Evolutionary conservation across 2,329 filamentous ascomycete genomes (phyloP).

Genomic region (Aspergillus viridinutans): DNA sequence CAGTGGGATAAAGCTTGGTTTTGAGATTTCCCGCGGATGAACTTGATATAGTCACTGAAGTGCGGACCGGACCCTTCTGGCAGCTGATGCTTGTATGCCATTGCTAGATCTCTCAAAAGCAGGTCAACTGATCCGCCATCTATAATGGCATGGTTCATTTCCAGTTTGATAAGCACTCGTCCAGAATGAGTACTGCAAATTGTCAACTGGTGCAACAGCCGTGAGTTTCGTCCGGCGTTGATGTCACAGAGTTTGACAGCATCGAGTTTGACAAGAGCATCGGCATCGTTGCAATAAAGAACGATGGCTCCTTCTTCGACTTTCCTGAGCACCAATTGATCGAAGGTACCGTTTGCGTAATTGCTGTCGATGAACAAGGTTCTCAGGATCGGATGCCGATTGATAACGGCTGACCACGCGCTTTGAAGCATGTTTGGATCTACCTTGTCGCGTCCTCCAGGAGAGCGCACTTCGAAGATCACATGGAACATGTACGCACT

Average conservation of each 20-base stretch:
- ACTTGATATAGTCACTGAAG: slow-evolving; percentile 38
- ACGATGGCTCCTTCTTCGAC: slow-evolving; percentile 22
- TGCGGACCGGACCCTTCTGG: slow-evolving; percentile 24
- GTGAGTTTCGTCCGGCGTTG: slow-evolving; percentile 21
- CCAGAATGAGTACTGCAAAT: slow-evolving; percentile 30
- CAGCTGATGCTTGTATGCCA: slow-evolving; percentile 30
- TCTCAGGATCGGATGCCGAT: slow-evolving; percentile 31
- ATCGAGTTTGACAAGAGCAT: slow-evolving; percentile 24
- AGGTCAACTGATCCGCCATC: slow-evolving; percentile 34
- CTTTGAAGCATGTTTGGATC: slow-evolving; percentile 25
- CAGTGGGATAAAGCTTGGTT: slow-evolving; percentile 29
- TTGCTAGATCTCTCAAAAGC: slow-evolving; percentile 27
- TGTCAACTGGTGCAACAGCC: slow-evolving; percentile 32
- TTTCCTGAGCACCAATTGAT: slow-evolving; percentile 34
- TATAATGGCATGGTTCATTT: slow-evolving; percentile 38
- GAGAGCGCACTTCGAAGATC: slow-evolving; percentile 30
- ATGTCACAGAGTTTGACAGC: slow-evolving; percentile 24
- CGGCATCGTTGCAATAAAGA: slow-evolving; percentile 27
- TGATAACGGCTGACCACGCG: slow-evolving; percentile 31
- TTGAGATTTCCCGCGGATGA: slow-evolving; percentile 25
- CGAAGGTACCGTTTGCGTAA: slow-evolving; percentile 31
- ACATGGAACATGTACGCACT: slow-evolving; percentile 34
- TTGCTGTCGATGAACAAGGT: slow-evolving; percentile 34
- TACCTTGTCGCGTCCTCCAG: slow-evolving; percentile 13
- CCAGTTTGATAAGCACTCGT: slow-evolving; percentile 31